Conservation (phyloP, 2,329 filamentous ascomycete genomes). For the Talaromyces sp. region DNA sequence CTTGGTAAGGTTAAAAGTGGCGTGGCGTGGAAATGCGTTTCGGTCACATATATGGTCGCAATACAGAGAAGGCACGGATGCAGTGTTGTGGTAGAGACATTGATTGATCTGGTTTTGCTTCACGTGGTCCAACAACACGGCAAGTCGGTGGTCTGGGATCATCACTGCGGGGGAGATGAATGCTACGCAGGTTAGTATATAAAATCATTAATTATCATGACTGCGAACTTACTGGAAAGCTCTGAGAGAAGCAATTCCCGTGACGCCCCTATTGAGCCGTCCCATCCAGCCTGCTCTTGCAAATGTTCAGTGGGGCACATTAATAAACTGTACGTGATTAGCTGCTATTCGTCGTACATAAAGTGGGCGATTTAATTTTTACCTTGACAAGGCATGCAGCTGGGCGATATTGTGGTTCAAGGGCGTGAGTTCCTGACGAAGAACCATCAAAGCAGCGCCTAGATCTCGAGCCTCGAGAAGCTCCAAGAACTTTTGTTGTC, state of each 20-base stretch:
- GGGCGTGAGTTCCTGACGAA: conserved; percentile 82
- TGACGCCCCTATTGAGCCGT: conserved; percentile 71
- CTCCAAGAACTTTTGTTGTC: conserved; percentile 94
- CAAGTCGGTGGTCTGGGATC: conserved; percentile 87
- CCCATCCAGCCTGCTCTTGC: conserved; percentile 73
- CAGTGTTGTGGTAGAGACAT: conserved; percentile 85
- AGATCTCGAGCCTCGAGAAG: conserved; percentile 73
- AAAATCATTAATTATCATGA: background rate
- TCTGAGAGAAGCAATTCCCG: conserved; percentile 71
- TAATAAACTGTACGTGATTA: conserved; percentile 57
- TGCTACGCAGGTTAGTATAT: conserved; percentile 43
- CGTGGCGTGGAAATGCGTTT: conserved; percentile 70
- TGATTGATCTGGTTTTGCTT: conserved; percentile 77
- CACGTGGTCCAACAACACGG: conserved; percentile 72
- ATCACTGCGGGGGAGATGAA: conserved; percentile 95
- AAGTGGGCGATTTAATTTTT: conserved; percentile 15
- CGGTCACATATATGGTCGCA: conserved; percentile 80
- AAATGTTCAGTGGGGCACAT: conserved; percentile 84
- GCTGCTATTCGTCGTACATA: background rate
- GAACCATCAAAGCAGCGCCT: conserved; percentile 68
- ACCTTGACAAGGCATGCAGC: conserved; percentile 76
- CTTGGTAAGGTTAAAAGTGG: conserved; percentile 64
- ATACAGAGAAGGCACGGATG: conserved; percentile 75
- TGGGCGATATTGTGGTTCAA: conserved; percentile 72
- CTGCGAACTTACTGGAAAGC: conserved; percentile 64